Evolutionary conservation across 768 basidiomycete genomes (phyloP).

Genomic region (Xerocomellus intermedius): DNA sequence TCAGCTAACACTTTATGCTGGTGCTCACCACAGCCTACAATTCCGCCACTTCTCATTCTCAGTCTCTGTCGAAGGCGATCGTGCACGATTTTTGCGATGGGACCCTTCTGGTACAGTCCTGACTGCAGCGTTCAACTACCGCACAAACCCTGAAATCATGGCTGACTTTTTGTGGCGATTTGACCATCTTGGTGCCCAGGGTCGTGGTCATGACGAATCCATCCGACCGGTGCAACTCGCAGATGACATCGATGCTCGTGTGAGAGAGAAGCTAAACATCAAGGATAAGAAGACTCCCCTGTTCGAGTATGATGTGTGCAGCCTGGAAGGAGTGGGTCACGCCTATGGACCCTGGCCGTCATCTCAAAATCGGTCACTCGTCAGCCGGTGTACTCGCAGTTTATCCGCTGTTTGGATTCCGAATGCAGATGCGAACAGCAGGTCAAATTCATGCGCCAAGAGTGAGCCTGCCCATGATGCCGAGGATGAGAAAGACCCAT

Average conservation of each 20-base stretch:
- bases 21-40: no score
- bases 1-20: no score
- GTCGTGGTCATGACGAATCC: not conserved
- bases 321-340: not conserved
- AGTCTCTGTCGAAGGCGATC: constrained; percentile 24
- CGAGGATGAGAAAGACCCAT: no score
- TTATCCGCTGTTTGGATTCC: constrained; percentile 1
- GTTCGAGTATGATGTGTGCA: not conserved
- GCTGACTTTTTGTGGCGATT: not conserved
- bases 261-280: not conserved
- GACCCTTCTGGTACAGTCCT: constrained; percentile 22
- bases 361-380: not conserved
- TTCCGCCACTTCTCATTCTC: constrained; percentile 27
- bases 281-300: not conserved
- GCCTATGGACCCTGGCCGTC: not conserved
- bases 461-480: no score
- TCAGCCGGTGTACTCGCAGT: constrained; percentile 1
- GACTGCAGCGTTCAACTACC: not conserved
- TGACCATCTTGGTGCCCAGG: not conserved
- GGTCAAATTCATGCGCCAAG: no score
- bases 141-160: not conserved
- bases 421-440: no score
- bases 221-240: not conserved
- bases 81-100: constrained; percentile 34
- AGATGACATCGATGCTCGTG: not conserved